A percentile compares a stretch with the other conserved stretches of the same genome.
Evolutionary conservation across 2,329 filamentous ascomycete genomes (phyloP).

Genomic region (Helotiales sp.): DNA sequence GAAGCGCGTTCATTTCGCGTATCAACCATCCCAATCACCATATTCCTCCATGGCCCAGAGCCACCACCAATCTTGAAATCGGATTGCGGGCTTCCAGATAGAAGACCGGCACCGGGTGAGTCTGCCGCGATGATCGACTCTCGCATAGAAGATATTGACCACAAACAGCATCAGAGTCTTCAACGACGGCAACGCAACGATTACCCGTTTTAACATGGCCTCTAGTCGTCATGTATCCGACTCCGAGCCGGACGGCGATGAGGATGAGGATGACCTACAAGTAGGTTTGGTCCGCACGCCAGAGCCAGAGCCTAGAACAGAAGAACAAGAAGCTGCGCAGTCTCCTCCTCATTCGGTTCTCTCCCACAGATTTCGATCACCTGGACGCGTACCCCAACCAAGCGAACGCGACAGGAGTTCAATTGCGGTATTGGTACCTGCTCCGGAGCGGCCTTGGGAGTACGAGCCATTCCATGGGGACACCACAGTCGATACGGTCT

Average conservation of each 20-base stretch:
- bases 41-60: not conserved
- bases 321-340: conserved; percentile 3
- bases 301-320: conserved; percentile 8
- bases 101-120: not conserved
- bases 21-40: no score
- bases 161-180: no score
- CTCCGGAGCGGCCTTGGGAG: conserved; percentile 30
- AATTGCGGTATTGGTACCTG: conserved; percentile 29
- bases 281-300: conserved; percentile 17
- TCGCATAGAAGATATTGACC: not conserved
- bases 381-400: not conserved
- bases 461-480: conserved; percentile 29
- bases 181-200: no score
- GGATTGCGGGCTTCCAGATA: not conserved
- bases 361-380: conserved; percentile 27
- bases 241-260: conserved; percentile 5
- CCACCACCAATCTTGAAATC: not conserved
- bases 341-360: conserved; percentile 22
- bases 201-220: conserved; percentile 12
- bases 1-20: no score
- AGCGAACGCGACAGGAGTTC: conserved; percentile 8
- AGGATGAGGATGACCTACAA: not conserved
- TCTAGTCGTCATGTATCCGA: conserved; percentile 17
- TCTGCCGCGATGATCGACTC: not conserved
- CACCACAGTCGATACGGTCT: conserved; percentile 32